These are phyloP conservation scores for Cinnamomum chago DNA, from an alignment of 164 flowering plant genomes.

Conservation along the genomic window DNA sequence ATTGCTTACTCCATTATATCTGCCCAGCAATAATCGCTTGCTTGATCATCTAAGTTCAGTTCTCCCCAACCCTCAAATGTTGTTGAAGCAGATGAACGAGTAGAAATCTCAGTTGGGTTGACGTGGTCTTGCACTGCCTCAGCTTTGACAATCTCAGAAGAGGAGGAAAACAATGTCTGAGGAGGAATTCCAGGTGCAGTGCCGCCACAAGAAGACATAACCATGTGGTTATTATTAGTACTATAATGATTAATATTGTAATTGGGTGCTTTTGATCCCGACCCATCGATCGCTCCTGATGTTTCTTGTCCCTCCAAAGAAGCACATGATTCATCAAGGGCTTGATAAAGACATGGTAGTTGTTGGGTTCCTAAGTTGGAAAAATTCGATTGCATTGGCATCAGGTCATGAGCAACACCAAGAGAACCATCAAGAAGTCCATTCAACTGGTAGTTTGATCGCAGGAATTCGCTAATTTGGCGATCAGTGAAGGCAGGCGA, in stretches of 20 bases:
- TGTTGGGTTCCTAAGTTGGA: neutral
- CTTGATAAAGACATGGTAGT: neutral
- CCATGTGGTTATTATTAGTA: too few species aligned
- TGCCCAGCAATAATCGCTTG: constrained; percentile 33
- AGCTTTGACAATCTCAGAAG: constrained; percentile 23
- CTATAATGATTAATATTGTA: neutral
- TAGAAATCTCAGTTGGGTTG: constrained; percentile 18
- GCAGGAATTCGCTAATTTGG: constrained; percentile 1
- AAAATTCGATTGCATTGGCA: neutral
- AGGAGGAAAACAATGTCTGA: constrained; percentile 14
- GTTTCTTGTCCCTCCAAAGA: constrained; percentile 2
- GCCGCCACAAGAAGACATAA: neutral
- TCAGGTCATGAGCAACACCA: neutral
- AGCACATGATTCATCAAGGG: neutral
- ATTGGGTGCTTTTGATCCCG: neutral
- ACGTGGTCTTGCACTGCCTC: constrained; percentile 15
- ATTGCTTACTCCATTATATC: constrained; percentile 38
- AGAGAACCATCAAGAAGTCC: constrained; percentile 4
- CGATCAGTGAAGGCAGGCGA: constrained; percentile 6
- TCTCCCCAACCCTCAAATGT: constrained; percentile 44
- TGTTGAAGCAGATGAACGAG: constrained; percentile 24
- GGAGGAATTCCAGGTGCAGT: constrained; percentile 2
- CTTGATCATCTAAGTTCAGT: constrained; percentile 36
- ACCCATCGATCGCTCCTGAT: neutral
- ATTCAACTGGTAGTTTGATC: constrained; percentile 1